These are phyloP conservation scores for Neofusicoccum laricinum DNA, from an alignment of 2,329 filamentous ascomycete species.

Conservation along the genomic window DNA sequence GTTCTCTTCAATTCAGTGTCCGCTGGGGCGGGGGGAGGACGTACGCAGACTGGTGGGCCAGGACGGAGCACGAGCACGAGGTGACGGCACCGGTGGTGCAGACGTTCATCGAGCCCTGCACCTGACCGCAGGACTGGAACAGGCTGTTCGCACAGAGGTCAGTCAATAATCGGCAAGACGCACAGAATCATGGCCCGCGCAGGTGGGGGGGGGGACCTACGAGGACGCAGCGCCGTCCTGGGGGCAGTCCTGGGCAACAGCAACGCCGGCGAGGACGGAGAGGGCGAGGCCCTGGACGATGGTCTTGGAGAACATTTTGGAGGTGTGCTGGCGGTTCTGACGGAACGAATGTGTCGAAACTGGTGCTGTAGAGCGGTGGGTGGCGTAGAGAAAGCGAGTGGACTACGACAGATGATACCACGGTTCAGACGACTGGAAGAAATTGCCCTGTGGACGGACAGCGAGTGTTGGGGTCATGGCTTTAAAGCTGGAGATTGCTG, in stretches of 20 bases:
- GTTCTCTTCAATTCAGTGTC: background rate
- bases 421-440: background rate
- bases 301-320: conserved; percentile 6
- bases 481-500: conserved; percentile 14
- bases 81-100: conserved; percentile 13
- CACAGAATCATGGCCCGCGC: background rate
- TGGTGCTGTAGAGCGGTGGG: background rate
- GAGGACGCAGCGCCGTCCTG: background rate
- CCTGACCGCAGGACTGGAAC: conserved; percentile 2
- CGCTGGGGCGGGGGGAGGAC: background rate
- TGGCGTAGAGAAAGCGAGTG: conserved; percentile 2
- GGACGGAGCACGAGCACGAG: conserved; percentile 6
- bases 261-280: background rate
- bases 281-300: conserved; percentile 1
- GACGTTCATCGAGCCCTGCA: conserved; percentile 14
- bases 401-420: background rate
- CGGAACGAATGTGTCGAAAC: background rate
- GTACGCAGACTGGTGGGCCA: background rate
- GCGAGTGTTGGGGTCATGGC: conserved; percentile 2
- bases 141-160: background rate
- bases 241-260: background rate
- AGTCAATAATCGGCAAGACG: background rate
- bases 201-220: background rate
- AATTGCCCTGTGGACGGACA: background rate
- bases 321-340: background rate